Percentiles rank a stretch among this genome's conserved stretches.
These are phyloP conservation scores for Golubevia pallescens DNA, from an alignment of 1,284 basidiomycete species.

Conservation along the genomic window DNA sequence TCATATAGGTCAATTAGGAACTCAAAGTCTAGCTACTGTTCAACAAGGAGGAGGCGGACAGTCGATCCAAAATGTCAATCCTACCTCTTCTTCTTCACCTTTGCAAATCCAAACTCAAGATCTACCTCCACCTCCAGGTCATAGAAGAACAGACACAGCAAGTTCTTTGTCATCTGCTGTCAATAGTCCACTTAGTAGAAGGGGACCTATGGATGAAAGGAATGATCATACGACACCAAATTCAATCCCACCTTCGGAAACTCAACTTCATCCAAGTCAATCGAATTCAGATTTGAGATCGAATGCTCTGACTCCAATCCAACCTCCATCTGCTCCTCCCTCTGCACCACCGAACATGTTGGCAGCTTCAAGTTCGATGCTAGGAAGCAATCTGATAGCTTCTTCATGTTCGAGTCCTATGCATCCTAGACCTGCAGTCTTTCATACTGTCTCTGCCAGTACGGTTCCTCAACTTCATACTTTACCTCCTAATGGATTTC, in stretches of 20 bases:
- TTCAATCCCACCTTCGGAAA: background rate
- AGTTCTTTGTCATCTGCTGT: too few relatives aligned
- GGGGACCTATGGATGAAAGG: too few relatives aligned
- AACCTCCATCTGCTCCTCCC: slow-evolving; percentile 22
- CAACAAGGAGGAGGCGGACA: too few relatives aligned
- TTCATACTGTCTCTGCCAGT: slow-evolving; percentile 10
- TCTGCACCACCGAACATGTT: slow-evolving; percentile 17
- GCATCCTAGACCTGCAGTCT: slow-evolving; percentile 7
- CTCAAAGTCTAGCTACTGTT: slow-evolving; percentile 25
- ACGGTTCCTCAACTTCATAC: slow-evolving; percentile 12
- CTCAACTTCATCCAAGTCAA: background rate
- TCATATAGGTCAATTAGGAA: slow-evolving; percentile 39
- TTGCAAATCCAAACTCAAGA: too few relatives aligned
- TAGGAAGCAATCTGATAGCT: background rate
- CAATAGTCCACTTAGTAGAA: too few relatives aligned
- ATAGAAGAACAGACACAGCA: too few relatives aligned
- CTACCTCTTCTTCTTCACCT: too few relatives aligned
- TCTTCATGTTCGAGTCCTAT: background rate
- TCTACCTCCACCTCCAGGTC: too few relatives aligned
- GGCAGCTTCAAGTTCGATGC: slow-evolving; percentile 3
- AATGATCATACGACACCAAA: too few relatives aligned
- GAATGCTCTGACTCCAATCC: slow-evolving; percentile 21
- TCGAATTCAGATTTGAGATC: slow-evolving; percentile 15
- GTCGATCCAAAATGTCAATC: too few relatives aligned
- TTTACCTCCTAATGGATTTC: slow-evolving; percentile 8